Base-by-base conservation (phyloP, 108 stramenopile species). In the Skeletonema costatum region DNA sequence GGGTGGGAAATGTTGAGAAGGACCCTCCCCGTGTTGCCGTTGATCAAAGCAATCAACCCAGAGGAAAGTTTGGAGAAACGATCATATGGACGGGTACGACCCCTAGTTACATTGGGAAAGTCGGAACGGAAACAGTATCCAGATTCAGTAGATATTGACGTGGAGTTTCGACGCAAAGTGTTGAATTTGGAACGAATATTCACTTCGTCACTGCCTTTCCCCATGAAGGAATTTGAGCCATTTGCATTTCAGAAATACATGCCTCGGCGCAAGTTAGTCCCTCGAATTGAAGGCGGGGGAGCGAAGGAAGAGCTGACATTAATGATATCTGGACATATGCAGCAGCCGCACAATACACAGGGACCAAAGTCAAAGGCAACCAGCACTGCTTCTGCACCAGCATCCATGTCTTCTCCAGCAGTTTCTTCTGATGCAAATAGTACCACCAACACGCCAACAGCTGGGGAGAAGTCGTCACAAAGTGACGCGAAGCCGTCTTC, bases 311-410 rank as follows among this genome's bases (percentile, higher is more conserved):
- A 81, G 66, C 60, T 81, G 41, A 81, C 81, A 25, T 41, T 81
- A 2, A 81, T 81, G 81, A 81, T 81, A 67, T 81, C 81, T 44
- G 81, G 81, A 1, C 81, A 81, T 67, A 68, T 75, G 62, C 74
- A 75, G 66, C 81, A 75, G 46, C 64, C 73, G 4, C 38, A 64
- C 35, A 41, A 64, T n/a, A 44, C 61, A 0, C 61, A 39, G 36
- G 61, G 71, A 17, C 71, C 44, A 31, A 72, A 72, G 32, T 1
- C 64, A 38, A 66, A 66, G 42, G 21, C 66, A 30, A 30, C 59
- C 50, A 25, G 21, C 21, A 25, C 53, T 21, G 9, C 53, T 25
- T 56, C 21, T 4, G 4, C 53, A 25, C 53, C 8, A 25, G n/a
- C 53, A 56, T 10, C 53, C 53, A 56, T 25, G 53, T 56, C 53